These are phyloP conservation scores for Globisporangium solare DNA, from an alignment of 352 stramenopile species.

Conservation along the genomic window DNA sequence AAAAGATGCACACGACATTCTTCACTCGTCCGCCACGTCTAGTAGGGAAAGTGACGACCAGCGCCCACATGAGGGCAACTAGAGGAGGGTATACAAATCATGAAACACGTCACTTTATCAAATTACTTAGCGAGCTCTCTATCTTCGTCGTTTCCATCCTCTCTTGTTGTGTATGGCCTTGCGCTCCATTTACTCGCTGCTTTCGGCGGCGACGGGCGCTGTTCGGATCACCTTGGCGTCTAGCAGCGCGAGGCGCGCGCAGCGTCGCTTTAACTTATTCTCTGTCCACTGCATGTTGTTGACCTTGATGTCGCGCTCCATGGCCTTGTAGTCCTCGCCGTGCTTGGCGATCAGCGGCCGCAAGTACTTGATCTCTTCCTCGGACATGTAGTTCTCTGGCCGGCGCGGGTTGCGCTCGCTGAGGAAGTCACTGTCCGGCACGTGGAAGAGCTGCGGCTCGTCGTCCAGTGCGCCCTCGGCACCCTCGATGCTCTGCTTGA, in stretches of 20 bases:
- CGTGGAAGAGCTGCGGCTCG: slow-evolving; percentile 54
- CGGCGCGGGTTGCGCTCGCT: slow-evolving; percentile 69
- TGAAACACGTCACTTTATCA: slow-evolving; percentile 9
- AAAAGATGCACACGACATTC: too few species aligned
- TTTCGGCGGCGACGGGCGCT: slow-evolving; percentile 5
- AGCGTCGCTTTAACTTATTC: slow-evolving; percentile 64
- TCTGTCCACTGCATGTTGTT: slow-evolving; percentile 86
- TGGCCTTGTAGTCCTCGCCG: slow-evolving; percentile 67
- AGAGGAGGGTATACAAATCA: slow-evolving; percentile 2
- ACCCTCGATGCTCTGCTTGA: slow-evolving; percentile 40
- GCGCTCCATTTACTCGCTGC: slow-evolving; percentile 15
- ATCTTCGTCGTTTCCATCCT: background rate
- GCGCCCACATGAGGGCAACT: background rate
- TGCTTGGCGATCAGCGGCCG: slow-evolving; percentile 67
- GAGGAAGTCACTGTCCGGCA: slow-evolving; percentile 78
- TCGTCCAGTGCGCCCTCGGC: slow-evolving; percentile 57
- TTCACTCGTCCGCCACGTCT: too few species aligned
- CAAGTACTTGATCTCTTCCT: slow-evolving; percentile 75
- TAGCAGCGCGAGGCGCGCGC: slow-evolving; percentile 63
- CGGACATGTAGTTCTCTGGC: slow-evolving; percentile 72
- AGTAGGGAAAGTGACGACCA: too few species aligned
- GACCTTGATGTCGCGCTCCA: slow-evolving; percentile 78
- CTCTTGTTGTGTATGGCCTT: slow-evolving; percentile 6
- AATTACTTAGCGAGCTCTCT: slow-evolving; percentile 9
- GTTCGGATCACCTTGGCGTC: slow-evolving; percentile 70